Base-by-base conservation (phyloP, 2,329 filamentous ascomycete species). In the Diaporthe citri region DNA sequence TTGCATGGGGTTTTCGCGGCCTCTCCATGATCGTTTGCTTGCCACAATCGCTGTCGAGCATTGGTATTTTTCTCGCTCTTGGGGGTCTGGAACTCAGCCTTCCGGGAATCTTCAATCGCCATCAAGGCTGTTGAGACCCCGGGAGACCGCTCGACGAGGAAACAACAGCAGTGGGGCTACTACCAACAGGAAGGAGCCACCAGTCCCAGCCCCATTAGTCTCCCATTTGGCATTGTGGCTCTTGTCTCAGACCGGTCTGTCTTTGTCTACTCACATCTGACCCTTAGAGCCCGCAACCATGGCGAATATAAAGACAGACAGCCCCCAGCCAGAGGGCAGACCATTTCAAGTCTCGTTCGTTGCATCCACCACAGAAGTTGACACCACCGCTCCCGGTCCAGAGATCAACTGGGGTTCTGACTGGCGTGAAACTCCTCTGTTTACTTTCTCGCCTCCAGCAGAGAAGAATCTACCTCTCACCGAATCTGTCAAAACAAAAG, bases 241-340 rank as follows among this genome's bases (percentile, higher is more conserved):
- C 34, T 20, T 72, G 57, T 64, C 36, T 64, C 34, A 25, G 25
- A 2, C 57, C 34, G 34, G 25, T 7, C 57, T 43, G 34, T 52
- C 34, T 46, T 46, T 72, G 28, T 31, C 57, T 55, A 17, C 48
- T 43, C 51, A 31, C 34, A 64, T 56, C 43, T 43, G n/a, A 43
- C 25, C 17, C 17, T 41, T 46, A 4, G 48, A 64, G 71, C 22
- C 71, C 13, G 36, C 25, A 17, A 20, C 36, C 48, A 72, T 72
- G 57, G 34, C 57, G 36, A 7, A 41, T 62, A 72, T 64, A 72
- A 72, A 55, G 39, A 25, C 57, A n/a, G 46, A 43, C 48, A 8
- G 15, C 36, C 36, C 43, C 4, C 28, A 64, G 34, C n/a, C 57
- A 28, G 57, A 31, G 22, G 25, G 70, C 57, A 55, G 39, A 34